A percentile compares a stretch with the other conserved stretches of the same genome.
Evolutionary conservation across 2,329 filamentous ascomycete species (phyloP).

Genomic region (Pseudopyrenochaeta lycopersici): DNA sequence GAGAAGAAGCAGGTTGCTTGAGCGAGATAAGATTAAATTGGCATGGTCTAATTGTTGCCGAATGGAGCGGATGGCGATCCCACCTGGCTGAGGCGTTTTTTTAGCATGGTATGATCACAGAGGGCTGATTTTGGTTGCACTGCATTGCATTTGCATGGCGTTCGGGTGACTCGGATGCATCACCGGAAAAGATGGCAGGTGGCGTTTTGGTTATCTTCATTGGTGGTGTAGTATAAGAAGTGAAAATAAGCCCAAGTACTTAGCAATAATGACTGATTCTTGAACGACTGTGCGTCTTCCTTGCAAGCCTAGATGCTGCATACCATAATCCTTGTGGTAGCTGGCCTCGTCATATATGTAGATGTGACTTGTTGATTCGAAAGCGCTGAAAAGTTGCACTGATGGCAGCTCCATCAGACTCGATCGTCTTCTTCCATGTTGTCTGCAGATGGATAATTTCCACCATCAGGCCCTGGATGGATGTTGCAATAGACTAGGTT

Average conservation of each 20-base stretch:
- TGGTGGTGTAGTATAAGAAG: not conserved
- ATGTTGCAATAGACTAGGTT: not conserved
- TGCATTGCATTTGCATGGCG: constrained; percentile 16
- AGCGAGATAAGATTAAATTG: not conserved
- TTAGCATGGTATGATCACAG: not conserved
- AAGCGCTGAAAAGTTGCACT: no score
- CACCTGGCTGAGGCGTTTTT: not conserved
- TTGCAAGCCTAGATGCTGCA: not conserved
- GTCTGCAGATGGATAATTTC: no score
- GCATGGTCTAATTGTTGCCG: not conserved
- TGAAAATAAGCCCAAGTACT: constrained; percentile 1
- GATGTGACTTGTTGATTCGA: no score
- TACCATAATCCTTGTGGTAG: no score
- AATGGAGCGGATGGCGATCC: not conserved
- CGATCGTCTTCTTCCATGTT: no score
- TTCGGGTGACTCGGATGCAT: constrained; percentile 1
- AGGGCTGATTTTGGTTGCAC: constrained; percentile 4
- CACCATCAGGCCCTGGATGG: no score
- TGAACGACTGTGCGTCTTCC: not conserved
- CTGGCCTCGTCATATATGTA: no score
- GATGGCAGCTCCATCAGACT: no score
- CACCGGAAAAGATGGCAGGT: not conserved
- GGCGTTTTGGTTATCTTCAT: not conserved
- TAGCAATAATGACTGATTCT: not conserved
- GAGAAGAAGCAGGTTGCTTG: constrained; percentile 30